A percentile compares a stretch with the other conserved stretches of the same genome.
Conservation (phyloP, 1,284 basidiomycete genomes). For the Ustilago vetiveriae region DNA sequence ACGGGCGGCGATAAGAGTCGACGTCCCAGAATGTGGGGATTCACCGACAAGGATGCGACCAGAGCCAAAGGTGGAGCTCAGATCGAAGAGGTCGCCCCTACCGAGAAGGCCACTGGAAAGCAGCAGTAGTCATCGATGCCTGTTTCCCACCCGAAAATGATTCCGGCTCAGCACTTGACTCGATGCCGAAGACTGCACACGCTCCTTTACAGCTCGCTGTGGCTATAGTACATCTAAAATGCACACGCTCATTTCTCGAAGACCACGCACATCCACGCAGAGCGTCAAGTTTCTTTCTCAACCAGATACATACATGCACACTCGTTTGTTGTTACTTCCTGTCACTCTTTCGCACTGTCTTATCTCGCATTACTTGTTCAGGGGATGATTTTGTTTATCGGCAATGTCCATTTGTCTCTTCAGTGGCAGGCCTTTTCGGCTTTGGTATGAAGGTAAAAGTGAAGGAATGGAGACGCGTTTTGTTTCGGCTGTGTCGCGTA, state of each 20-base stretch:
- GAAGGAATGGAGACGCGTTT: no score
- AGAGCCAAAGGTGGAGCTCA: conserved; percentile 10
- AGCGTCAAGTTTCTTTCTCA: no score
- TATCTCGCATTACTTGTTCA: not conserved
- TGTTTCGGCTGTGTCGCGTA: no score
- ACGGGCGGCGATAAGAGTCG: conserved; percentile 51
- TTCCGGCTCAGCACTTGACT: no score
- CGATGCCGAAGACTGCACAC: not conserved
- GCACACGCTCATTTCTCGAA: no score
- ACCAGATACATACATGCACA: not conserved
- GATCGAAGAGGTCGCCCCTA: not conserved
- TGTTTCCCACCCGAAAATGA: no score
- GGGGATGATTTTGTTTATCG: no score
- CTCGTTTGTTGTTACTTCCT: conserved; percentile 2
- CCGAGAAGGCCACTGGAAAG: conserved; percentile 2
- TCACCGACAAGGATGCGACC: conserved; percentile 17
- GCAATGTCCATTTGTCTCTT: no score
- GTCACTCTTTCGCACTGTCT: not conserved
- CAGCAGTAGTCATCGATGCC: conserved; percentile 18
- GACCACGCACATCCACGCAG: no score
- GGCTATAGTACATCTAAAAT: no score
- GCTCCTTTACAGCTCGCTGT: not conserved
- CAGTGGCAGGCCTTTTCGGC: no score
- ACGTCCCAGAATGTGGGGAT: conserved; percentile 50
- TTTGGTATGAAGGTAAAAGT: no score